phyloP scores from a whole-genome alignment of 192 early-diverging fungal genomes.

The Coemansia sp. region DNA sequence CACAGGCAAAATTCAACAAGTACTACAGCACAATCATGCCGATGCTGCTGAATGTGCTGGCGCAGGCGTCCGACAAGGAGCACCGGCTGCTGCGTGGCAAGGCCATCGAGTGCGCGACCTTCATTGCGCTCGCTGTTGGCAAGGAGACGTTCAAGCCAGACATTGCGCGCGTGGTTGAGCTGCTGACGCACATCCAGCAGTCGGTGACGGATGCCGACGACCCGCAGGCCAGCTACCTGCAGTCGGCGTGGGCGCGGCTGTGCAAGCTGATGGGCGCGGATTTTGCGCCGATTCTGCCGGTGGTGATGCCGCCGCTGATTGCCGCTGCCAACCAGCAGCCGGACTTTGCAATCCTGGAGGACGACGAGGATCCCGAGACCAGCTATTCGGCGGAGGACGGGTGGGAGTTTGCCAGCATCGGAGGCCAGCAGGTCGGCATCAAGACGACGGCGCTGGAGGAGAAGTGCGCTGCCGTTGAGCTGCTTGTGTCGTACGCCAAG shows the following conservation, averaged over 20 bases:
- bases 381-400: conserved; percentile 95
- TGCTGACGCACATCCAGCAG: conserved; percentile 80
- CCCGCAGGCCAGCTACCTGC: conserved; percentile 88
- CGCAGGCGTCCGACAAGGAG: conserved; percentile 80
- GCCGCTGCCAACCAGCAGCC: conserved; percentile 85
- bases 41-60: conserved; percentile 84
- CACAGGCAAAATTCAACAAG: conserved; percentile 86
- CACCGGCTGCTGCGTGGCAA: conserved; percentile 92
- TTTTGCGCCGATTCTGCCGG: conserved; percentile 89
- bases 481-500: conserved; percentile 92
- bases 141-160: conserved; percentile 84
- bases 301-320: conserved; percentile 92
- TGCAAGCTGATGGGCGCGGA: conserved; percentile 93
- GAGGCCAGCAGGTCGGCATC: conserved; percentile 95
- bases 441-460: conserved; percentile 95
- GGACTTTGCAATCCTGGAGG: conserved; percentile 86
- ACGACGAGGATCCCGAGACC: conserved; percentile 79
- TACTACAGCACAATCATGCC: conserved; percentile 97
- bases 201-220: conserved; percentile 86
- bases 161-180: conserved; percentile 74
- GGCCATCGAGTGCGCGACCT: conserved; percentile 95
- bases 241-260: conserved; percentile 94
- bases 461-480: conserved; percentile 97
- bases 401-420: conserved; percentile 94
- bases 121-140: conserved; percentile 93